These are phyloP conservation scores for Vigna hirtella DNA, from an alignment of 306 rosid species.

Conservation along the genomic window DNA sequence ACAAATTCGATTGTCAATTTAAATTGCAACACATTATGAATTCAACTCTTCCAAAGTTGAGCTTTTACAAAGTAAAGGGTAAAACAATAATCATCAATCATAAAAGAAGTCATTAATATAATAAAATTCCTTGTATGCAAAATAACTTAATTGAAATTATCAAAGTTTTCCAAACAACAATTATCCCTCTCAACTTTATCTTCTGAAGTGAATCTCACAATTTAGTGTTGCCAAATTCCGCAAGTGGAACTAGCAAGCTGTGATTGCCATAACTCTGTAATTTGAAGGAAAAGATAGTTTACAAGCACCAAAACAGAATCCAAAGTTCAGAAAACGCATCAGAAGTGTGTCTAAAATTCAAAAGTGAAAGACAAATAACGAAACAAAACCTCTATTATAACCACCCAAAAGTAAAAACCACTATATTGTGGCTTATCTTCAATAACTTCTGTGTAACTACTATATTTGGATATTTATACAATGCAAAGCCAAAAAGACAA, in stretches of 20 bases:
- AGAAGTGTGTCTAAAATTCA: not conserved
- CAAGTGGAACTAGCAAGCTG: not conserved
- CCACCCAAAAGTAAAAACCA: conserved; percentile 31
- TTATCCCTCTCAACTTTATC: not conserved
- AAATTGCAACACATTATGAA: not conserved
- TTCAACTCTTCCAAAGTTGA: not conserved
- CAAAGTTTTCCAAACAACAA: not conserved
- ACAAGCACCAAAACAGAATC: not conserved
- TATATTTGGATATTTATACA: conserved; percentile 53
- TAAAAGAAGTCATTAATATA: not conserved
- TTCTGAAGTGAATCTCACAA: not conserved
- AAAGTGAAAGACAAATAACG: conserved; percentile 24
- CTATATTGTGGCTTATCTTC: conserved; percentile 38
- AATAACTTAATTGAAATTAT: not conserved
- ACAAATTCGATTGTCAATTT: not conserved
- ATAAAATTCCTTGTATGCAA: not conserved
- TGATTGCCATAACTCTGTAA: not conserved
- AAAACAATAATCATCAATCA: not conserved
- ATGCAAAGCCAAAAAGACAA: conserved; percentile 21
- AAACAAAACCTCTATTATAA: conserved; percentile 18
- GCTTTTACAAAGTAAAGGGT: not conserved
- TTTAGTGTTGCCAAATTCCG: not conserved
- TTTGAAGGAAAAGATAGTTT: too few species aligned
- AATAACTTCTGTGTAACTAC: conserved; percentile 38
- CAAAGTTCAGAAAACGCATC: not conserved